Evolutionary conservation across 305 asterid genomes (phyloP), one percentile per base, ranked within the genome.

Genomic region (Fraxinus baroniana): DNA sequence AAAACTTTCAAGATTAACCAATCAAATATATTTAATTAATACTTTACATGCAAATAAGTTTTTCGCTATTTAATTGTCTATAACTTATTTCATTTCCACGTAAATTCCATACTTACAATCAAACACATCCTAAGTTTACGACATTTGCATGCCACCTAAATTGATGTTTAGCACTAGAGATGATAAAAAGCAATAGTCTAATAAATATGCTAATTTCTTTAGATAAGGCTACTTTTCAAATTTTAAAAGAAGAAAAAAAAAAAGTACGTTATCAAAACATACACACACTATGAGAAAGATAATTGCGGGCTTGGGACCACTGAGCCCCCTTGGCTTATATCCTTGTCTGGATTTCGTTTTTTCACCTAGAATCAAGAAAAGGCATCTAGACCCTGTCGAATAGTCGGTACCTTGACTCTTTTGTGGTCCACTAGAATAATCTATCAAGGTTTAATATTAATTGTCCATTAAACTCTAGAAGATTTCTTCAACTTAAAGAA

Each of bases 341-440:
- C 26, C 5, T 83, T 68, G 80, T 80, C 87, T 41, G 12, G 7
- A 55, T 28, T 68, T 52, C 70, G 73, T 28, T 33, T 71, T 80
- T 77, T 32, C 64, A 33, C 28, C 35, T 72, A 80, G 89, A 82
- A 87, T 87, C 87, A 36, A 49, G 60, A 12, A 33, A 39, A 39
- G 80, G 84, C 80, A 86, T 86, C 85, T 52, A 52, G 17, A 52
- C 18, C 64, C 64, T 5, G 24, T 52, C 64, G 64, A 52, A n/a
- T 52, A 52, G 64, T 52, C 64, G 9, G 6, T n/a, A 52, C 5
- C 64, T 52, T 52, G 64, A 52, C 64, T 52, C 24, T 52, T 24
- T 52, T n/a, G 8, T 52, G 64, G 64, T 52, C 64, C 64, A 52
- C 64, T 52, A 52, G 64, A 52, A 52, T 52, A 52, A 52, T 52